Conservation (phyloP, 2,329 filamentous ascomycete genomes). For the Stachybotrys echinatus region DNA sequence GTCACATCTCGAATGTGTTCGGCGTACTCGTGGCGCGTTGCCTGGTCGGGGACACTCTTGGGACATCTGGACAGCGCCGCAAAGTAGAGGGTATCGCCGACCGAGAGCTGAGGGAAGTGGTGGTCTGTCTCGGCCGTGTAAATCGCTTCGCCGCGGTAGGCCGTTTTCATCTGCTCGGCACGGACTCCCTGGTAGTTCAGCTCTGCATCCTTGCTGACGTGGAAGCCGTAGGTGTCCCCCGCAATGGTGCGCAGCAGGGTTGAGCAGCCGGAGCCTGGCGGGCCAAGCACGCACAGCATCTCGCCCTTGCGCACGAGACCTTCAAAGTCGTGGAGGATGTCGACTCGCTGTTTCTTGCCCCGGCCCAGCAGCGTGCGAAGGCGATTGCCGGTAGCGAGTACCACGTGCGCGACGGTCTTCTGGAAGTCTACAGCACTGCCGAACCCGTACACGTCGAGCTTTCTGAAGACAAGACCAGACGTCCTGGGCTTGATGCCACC, state of each 20-base stretch:
- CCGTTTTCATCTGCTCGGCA: constrained; percentile 51
- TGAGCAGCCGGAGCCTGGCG: constrained; percentile 45
- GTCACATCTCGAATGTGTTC: constrained; percentile 46
- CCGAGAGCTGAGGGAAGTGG: constrained; percentile 27
- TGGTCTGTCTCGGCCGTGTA: constrained; percentile 59
- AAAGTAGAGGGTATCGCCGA: constrained; percentile 55
- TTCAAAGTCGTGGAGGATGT: constrained; percentile 38
- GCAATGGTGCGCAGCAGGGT: constrained; percentile 51
- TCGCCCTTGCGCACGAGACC: constrained; percentile 49
- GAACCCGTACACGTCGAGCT: constrained; percentile 37
- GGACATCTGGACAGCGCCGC: constrained; percentile 50
- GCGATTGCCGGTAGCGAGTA: constrained; percentile 13
- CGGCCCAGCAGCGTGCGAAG: constrained; percentile 8
- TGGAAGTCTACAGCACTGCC: constrained; percentile 36
- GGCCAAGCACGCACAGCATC: constrained; percentile 52
- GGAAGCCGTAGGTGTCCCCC: constrained; percentile 59
- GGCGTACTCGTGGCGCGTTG: constrained; percentile 34
- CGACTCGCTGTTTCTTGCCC: constrained; percentile 6
- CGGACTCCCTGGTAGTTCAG: constrained; percentile 61
- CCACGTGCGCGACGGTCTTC: constrained; percentile 29
- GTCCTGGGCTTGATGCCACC: constrained; percentile 20
- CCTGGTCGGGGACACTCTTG: constrained; percentile 37
- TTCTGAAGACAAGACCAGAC: constrained; percentile 33
- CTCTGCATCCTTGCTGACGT: constrained; percentile 48
- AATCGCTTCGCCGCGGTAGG: constrained; percentile 54